Conservation (phyloP, 352 stramenopile genomes). For the Phytophthora pisi region DNA sequence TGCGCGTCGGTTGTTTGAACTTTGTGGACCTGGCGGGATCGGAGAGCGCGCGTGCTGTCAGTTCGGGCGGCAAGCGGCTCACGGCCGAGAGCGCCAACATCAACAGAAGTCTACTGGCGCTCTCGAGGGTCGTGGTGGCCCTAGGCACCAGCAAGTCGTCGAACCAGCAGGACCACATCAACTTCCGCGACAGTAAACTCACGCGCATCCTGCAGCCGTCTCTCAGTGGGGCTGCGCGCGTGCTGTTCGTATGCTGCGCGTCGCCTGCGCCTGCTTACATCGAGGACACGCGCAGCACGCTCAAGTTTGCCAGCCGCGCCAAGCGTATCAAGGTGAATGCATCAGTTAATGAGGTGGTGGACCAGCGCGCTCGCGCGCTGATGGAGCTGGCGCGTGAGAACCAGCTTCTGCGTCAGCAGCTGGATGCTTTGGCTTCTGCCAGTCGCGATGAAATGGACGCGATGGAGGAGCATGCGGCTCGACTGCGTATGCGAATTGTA, state of each 20-base stretch:
- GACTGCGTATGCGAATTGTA: slow-evolving; percentile 43
- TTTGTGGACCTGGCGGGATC: slow-evolving; percentile 94
- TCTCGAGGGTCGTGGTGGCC: slow-evolving; percentile 91
- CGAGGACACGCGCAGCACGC: slow-evolving; percentile 90
- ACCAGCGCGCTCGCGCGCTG: slow-evolving; percentile 39
- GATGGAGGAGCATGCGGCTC: slow-evolving; percentile 42
- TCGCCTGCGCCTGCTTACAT: slow-evolving; percentile 76
- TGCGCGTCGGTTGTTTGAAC: slow-evolving; percentile 72
- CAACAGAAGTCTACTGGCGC: slow-evolving; percentile 76
- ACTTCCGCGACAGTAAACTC: slow-evolving; percentile 94
- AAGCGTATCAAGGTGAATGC: slow-evolving; percentile 78
- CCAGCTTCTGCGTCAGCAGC: slow-evolving; percentile 41
- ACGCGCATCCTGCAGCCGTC: slow-evolving; percentile 92
- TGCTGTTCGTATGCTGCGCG: slow-evolving; percentile 87
- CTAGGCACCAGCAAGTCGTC: slow-evolving; percentile 74
- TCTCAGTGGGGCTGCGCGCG: slow-evolving; percentile 80
- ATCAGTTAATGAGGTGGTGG: slow-evolving; percentile 49
- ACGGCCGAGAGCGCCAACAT: slow-evolving; percentile 60
- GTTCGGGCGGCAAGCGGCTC: slow-evolving; percentile 57
- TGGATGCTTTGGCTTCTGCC: slow-evolving; percentile 39
- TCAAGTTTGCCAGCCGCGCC: slow-evolving; percentile 92
- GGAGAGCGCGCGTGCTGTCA: slow-evolving; percentile 90
- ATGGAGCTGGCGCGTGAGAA: slow-evolving; percentile 53
- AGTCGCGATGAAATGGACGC: slow-evolving; percentile 44
- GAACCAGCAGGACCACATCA: slow-evolving; percentile 73